Percentiles rank a stretch among this genome's conserved stretches.
These are phyloP conservation scores for Hortaea werneckii DNA, from an alignment of 2,329 filamentous ascomycete genomes.

Conservation along the genomic window DNA sequence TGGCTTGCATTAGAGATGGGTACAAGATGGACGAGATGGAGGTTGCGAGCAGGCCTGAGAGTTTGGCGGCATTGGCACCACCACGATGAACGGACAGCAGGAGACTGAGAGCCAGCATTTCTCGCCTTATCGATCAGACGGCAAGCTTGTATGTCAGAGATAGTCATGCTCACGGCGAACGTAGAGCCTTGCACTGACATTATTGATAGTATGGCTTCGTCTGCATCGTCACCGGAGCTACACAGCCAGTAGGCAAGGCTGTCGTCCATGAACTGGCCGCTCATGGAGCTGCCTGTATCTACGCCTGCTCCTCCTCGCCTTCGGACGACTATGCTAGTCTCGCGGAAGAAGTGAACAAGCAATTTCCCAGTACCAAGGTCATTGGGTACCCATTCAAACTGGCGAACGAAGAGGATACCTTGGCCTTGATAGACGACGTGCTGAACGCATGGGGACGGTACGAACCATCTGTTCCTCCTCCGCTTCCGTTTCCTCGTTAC, in stretches of 20 bases:
- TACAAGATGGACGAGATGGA: background rate
- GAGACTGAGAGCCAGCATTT: conserved; percentile 34
- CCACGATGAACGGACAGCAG: conserved; percentile 8
- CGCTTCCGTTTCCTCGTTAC: too few species aligned
- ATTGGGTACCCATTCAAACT: conserved; percentile 52
- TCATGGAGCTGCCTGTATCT: conserved; percentile 55
- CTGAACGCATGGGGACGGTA: conserved; percentile 47
- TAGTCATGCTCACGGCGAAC: background rate
- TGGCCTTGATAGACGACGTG: conserved; percentile 52
- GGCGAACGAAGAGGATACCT: conserved; percentile 50
- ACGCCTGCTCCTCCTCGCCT: conserved; percentile 42
- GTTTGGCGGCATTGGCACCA: background rate
- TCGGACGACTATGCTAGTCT: conserved; percentile 34
- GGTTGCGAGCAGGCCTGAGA: background rate
- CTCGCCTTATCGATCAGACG: conserved; percentile 48
- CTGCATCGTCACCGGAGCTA: conserved; percentile 53
- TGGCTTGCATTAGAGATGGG: background rate
- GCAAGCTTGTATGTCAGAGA: conserved; percentile 39
- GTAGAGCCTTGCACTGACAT: background rate
- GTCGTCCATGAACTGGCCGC: conserved; percentile 52
- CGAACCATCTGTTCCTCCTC: background rate
- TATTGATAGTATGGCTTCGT: conserved; percentile 49
- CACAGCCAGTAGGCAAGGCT: conserved; percentile 50
- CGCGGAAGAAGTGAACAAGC: conserved; percentile 32
- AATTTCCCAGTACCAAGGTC: conserved; percentile 47